Evolutionary conservation across 2,329 filamentous ascomycete genomes (phyloP).

Genomic region (Amphichorda felina): DNA sequence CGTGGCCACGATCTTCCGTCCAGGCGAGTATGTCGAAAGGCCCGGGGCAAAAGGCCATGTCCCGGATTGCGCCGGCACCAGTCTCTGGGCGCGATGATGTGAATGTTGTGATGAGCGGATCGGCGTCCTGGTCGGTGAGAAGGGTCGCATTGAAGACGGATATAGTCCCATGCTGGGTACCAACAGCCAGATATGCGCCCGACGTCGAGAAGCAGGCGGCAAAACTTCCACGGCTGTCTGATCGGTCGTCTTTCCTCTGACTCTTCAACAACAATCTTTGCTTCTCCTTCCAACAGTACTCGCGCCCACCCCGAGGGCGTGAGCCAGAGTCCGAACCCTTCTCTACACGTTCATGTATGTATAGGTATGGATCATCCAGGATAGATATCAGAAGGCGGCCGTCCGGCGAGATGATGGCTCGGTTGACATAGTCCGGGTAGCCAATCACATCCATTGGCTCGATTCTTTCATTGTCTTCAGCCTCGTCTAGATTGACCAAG

Average conservation of each 20-base stretch:
- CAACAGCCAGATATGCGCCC: constrained; percentile 60
- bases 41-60: constrained; percentile 84
- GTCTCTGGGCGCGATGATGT: constrained; percentile 61
- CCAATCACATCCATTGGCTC: constrained; percentile 58
- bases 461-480: constrained; percentile 26
- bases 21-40: constrained; percentile 87
- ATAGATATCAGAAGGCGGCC: constrained; percentile 71
- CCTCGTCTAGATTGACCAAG: constrained; percentile 63
- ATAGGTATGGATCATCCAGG: constrained; percentile 76
- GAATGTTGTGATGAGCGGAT: constrained; percentile 64
- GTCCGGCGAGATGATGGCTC: constrained; percentile 86
- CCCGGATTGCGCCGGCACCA: constrained; percentile 70
- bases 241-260: constrained; percentile 40
- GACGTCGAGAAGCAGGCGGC: constrained; percentile 66
- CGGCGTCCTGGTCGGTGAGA: constrained; percentile 29
- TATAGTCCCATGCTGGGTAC: constrained; percentile 70
- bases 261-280: constrained; percentile 45
- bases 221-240: constrained; percentile 57
- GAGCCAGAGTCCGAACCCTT: not conserved
- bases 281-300: constrained; percentile 38
- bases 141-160: constrained; percentile 55
- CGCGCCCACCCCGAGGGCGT: constrained; percentile 2
- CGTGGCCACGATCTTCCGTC: constrained; percentile 75
- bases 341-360: constrained; percentile 55
- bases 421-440: constrained; percentile 82